Conservation (phyloP, 2,329 filamentous ascomycete genomes). For the Fusarium sp. region DNA sequence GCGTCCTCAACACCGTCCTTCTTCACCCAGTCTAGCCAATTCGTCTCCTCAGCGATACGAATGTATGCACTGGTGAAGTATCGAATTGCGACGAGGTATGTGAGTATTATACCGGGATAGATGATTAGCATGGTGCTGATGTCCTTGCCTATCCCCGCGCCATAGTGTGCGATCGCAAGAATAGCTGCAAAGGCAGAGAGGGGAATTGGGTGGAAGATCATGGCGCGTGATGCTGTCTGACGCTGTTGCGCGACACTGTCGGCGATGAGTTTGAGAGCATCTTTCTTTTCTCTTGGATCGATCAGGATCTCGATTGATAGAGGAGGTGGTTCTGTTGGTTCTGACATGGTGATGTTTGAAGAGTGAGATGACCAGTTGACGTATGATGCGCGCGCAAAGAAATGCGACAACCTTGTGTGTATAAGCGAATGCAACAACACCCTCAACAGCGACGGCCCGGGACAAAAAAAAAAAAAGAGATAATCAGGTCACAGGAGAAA, state of each 20-base stretch:
- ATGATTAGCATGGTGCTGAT: conserved; percentile 64
- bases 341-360: conserved; percentile 2
- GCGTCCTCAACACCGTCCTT: conserved; percentile 57
- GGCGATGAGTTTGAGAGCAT: conserved; percentile 76
- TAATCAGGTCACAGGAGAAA: background rate
- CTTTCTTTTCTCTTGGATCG: conserved; percentile 66
- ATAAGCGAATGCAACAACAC: background rate
- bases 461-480: background rate
- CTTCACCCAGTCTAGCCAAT: conserved; percentile 67
- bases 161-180: conserved; percentile 53
- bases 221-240: conserved; percentile 68
- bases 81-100: conserved; percentile 68
- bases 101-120: conserved; percentile 68
- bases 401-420: background rate
- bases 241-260: conserved; percentile 87
- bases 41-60: conserved; percentile 67
- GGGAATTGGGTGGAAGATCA: conserved; percentile 70
- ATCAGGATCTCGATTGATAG: conserved; percentile 68
- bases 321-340: conserved; percentile 58
- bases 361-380: background rate
- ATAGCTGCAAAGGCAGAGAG: conserved; percentile 56
- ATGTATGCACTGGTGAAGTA: conserved; percentile 71
- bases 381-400: background rate
- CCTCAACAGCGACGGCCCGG: background rate
- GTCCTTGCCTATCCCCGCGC: conserved; percentile 56